A percentile compares a stretch with the other conserved stretches of the same genome.
These are phyloP conservation scores for Hirschfeldia incana DNA, from an alignment of 345 rosid genomes.

Conservation along the genomic window DNA sequence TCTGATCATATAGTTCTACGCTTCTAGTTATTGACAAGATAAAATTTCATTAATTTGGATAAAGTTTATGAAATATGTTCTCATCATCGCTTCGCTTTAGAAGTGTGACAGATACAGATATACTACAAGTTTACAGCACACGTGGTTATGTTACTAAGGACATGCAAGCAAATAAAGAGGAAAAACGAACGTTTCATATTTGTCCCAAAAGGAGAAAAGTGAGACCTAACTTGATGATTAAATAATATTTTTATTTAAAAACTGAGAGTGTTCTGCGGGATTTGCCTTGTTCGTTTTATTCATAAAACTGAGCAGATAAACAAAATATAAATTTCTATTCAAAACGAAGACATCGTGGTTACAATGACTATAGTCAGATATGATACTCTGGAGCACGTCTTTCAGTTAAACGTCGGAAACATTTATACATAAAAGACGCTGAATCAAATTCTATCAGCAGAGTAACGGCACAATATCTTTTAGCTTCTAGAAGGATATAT, in stretches of 20 bases:
- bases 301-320: not conserved
- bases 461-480: not conserved
- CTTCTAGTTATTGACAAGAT: not conserved
- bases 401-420: slow-evolving; percentile 22
- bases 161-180: not conserved
- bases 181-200: not conserved
- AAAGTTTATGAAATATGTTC: not conserved
- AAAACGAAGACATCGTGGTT: slow-evolving; percentile 20
- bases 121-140: not conserved
- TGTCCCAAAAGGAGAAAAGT: slow-evolving; percentile 5
- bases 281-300: not conserved
- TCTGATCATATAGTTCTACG: not conserved
- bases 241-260: not conserved
- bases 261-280: not conserved
- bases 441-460: slow-evolving; percentile 7
- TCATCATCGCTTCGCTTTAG: not conserved
- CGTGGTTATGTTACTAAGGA: not conserved
- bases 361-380: not conserved
- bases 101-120: not conserved
- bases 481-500: slow-evolving; percentile 33
- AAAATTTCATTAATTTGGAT: not conserved
- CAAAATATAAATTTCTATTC: not conserved
- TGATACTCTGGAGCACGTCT: slow-evolving; percentile 24
- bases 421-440: not conserved
- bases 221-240: not conserved